A percentile compares a stretch with the other conserved stretches of the same genome.
phyloP scores from a whole-genome alignment of 2,329 filamentous ascomycete genomes.

The Tolypocladium tundrense region DNA sequence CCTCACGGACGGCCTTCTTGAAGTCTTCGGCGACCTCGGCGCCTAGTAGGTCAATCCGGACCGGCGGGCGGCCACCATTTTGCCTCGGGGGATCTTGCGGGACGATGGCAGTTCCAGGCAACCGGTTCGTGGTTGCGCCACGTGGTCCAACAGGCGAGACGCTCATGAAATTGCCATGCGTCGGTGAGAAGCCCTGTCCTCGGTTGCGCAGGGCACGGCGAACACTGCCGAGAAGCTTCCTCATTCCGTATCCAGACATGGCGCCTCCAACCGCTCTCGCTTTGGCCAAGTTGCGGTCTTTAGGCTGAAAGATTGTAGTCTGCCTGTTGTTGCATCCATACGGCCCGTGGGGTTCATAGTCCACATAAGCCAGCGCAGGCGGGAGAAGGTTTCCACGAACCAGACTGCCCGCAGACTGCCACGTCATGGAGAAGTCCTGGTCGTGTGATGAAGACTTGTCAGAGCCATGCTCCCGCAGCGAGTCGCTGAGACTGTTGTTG shows the following conservation, averaged over 20 bases:
- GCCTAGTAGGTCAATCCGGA: constrained; percentile 74
- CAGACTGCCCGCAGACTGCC: constrained; percentile 69
- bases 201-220: constrained; percentile 66
- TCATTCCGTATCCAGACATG: constrained; percentile 67
- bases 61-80: constrained; percentile 36
- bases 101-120: constrained; percentile 50
- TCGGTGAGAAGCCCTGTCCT: constrained; percentile 31
- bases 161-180: constrained; percentile 36
- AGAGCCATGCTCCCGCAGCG: constrained; percentile 57
- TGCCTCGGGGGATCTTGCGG: constrained; percentile 40
- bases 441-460: constrained; percentile 43
- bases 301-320: constrained; percentile 41
- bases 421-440: constrained; percentile 47
- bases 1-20: constrained; percentile 61
- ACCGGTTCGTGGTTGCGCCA: constrained; percentile 45
- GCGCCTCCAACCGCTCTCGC: constrained; percentile 41
- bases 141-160: constrained; percentile 38
- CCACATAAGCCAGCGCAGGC: constrained; percentile 72
- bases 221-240: constrained; percentile 76
- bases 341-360: constrained; percentile 46
- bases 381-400: constrained; percentile 80
- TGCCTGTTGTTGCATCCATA: constrained; percentile 34
- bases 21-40: constrained; percentile 71
- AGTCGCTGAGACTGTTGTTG: constrained; percentile 81
- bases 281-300: constrained; percentile 29